phyloP scores from a whole-genome alignment of 208 protist genomes.

The Blastocrithidia nonstop region DNA sequence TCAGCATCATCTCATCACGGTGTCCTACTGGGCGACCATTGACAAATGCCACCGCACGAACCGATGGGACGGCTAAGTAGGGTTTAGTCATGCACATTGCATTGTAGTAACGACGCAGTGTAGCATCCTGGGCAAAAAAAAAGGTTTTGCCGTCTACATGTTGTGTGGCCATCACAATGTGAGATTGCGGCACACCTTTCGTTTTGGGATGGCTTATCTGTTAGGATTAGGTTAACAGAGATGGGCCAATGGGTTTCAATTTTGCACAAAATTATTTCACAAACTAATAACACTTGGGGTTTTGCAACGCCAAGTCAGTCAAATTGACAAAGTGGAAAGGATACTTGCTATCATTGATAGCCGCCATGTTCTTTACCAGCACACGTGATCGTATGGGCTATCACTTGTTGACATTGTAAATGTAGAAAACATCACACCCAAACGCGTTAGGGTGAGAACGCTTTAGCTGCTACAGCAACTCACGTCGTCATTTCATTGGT shows the following conservation, averaged over 20 bases:
- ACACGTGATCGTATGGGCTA: slow-evolving; percentile 63
- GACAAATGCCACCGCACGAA: slow-evolving; percentile 63
- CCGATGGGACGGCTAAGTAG: slow-evolving; percentile 55
- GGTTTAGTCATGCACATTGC: slow-evolving; percentile 53
- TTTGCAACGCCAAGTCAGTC: slow-evolving; percentile 39
- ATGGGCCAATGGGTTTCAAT: slow-evolving; percentile 16
- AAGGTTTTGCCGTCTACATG: no score
- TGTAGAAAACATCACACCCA: slow-evolving; percentile 54
- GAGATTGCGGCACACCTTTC: background rate
- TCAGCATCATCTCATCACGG: slow-evolving; percentile 60
- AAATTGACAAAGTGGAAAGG: slow-evolving; percentile 84
- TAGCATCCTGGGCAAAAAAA: slow-evolving; percentile 79
- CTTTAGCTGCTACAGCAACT: slow-evolving; percentile 43
- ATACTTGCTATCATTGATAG: slow-evolving; percentile 46
- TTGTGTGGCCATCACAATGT: no score
- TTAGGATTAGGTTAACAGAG: slow-evolving; percentile 7
- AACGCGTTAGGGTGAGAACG: slow-evolving; percentile 39
- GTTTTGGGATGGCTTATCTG: background rate
- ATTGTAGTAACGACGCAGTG: slow-evolving; percentile 76
- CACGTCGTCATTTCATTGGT: slow-evolving; percentile 12
- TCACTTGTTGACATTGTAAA: slow-evolving; percentile 78
- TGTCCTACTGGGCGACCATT: slow-evolving; percentile 63
- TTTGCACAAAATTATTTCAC: slow-evolving; percentile 4
- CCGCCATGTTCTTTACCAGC: slow-evolving; percentile 73
- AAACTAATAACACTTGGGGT: slow-evolving; percentile 20